Percentiles rank a stretch among this genome's conserved stretches.
Evolutionary conservation across 805 yeast species (phyloP).

Genomic region (Saccharomycodes ludwigii): DNA sequence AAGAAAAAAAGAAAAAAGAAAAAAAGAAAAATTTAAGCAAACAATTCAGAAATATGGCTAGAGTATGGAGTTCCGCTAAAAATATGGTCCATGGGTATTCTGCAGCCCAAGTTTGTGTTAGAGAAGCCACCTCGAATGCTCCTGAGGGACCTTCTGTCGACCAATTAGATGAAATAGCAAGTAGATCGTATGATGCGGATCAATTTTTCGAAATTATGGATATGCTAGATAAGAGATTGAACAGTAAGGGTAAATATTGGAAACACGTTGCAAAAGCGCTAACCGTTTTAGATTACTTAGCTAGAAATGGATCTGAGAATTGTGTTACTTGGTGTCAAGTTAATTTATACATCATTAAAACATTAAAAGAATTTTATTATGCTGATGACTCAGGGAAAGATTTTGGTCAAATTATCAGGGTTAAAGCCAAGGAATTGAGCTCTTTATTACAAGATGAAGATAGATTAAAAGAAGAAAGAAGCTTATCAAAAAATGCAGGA

Average conservation of each 20-base stretch:
- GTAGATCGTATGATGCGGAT: slow-evolving; percentile 54
- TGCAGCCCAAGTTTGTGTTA: slow-evolving; percentile 70
- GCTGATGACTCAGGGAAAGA: slow-evolving; percentile 68
- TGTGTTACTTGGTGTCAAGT: slow-evolving; percentile 89
- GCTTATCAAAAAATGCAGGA: slow-evolving; percentile 25
- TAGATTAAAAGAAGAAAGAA: slow-evolving; percentile 60
- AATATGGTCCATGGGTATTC: slow-evolving; percentile 74
- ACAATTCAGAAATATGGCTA: too few species aligned
- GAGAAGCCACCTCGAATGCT: slow-evolving; percentile 88
- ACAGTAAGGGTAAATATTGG: slow-evolving; percentile 97
- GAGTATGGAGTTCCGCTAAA: slow-evolving; percentile 77
- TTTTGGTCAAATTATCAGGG: slow-evolving; percentile 80
- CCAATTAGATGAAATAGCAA: slow-evolving; percentile 76
- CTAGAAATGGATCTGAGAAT: slow-evolving; percentile 75
- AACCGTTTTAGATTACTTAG: slow-evolving; percentile 78
- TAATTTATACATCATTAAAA: slow-evolving; percentile 76
- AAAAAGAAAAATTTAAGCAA: slow-evolving; percentile 49
- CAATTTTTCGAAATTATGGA: slow-evolving; percentile 88
- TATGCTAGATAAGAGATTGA: slow-evolving; percentile 80
- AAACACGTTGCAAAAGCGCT: slow-evolving; percentile 88
- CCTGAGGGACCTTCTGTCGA: slow-evolving; percentile 69
- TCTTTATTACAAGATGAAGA: slow-evolving; percentile 73
- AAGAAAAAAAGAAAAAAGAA: slow-evolving; percentile 21
- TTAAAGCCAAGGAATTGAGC: slow-evolving; percentile 82
- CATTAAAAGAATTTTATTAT: slow-evolving; percentile 80